Base-by-base conservation (phyloP, 1,284 basidiomycete species). In the Austroboletus niveus region DNA sequence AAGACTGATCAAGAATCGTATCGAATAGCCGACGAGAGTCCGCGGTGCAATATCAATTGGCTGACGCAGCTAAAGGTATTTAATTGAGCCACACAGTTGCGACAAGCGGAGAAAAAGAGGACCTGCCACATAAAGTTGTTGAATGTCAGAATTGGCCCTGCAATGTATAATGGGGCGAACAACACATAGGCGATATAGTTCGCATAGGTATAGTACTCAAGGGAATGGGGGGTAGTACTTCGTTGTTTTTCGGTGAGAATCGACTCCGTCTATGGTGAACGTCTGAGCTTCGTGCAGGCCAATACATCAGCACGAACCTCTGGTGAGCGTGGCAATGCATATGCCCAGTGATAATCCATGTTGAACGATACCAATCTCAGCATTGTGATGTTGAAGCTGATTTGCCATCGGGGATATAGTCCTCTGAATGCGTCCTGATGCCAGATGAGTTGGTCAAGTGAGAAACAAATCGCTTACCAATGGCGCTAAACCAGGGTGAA, bases 321-420 rank as follows among this genome's bases (percentile, higher is more conserved):
- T 39, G 65, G 45, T 17, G 69, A 55, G 8, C 69, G 69, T 8
- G 60, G 58, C 5, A 64, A 60, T 14, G 69, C 74, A 56, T 72
- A 81, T 9, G 87, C 84, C 95, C 94, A 98, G 62, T 92, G 84
- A 61, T 87, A 88, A 67, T 99, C 96, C 80, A 98, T 82, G 51
- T 85, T 88, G 73, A 94, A 99, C 0, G 94, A 97, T 10, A 99
- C 79, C 32, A 98, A 80, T 14, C 97, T 82, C 32, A 99, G 79
- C 91, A 97, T 97, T 2, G 94, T 95, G 60, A 99, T 95, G 69
- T 99, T 99, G 78, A 96, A 98, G 60, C 79, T 85, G 64, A 98
- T 81, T 63, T 98, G 85, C 96, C 97, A 99, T 31, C 94, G 78
- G 5, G 94, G 91, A 59, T 81, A 94, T 50, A 77, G 82, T 44